Conservation (phyloP, 2,329 filamentous ascomycete genomes). For the Colletotrichum plurivorum region DNA sequence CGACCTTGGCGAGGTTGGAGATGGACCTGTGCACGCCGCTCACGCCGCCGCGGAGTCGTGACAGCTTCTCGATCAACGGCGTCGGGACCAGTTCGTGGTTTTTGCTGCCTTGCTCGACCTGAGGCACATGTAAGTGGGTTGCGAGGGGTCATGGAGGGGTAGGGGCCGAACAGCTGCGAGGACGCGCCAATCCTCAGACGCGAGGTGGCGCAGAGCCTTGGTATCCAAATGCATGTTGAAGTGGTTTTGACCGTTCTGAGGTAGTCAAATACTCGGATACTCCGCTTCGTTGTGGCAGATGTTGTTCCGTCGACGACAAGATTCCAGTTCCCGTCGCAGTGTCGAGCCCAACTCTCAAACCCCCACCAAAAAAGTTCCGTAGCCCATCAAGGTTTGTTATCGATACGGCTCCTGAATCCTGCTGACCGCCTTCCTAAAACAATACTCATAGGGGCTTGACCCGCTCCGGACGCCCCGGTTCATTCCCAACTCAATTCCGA, state of each 20-base stretch:
- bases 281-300: not conserved
- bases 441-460: no score
- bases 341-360: slow-evolving; percentile 10
- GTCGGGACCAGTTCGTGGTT: slow-evolving; percentile 99
- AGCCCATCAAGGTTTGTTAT: slow-evolving; percentile 44
- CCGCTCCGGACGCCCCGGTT: no score
- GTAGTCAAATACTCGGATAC: not conserved
- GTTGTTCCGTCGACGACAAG: not conserved
- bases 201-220: slow-evolving; percentile 92
- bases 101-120: slow-evolving; percentile 94
- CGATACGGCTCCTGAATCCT: slow-evolving; percentile 43
- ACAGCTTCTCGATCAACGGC: slow-evolving; percentile 85
- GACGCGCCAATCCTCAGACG: slow-evolving; percentile 93
- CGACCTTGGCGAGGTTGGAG: slow-evolving; percentile 90
- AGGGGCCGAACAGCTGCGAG: slow-evolving; percentile 82
- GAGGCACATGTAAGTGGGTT: slow-evolving; percentile 54
- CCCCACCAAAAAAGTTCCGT: slow-evolving; percentile 28
- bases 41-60: slow-evolving; percentile 83
- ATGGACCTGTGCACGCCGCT: slow-evolving; percentile 89
- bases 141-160: slow-evolving; percentile 45
- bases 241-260: not conserved
- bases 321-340: not conserved
- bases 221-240: slow-evolving; percentile 92
- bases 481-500: no score
- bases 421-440: not conserved